phyloP scores from a whole-genome alignment of 169 alveolate species.

The Perkinsus olseni region DNA sequence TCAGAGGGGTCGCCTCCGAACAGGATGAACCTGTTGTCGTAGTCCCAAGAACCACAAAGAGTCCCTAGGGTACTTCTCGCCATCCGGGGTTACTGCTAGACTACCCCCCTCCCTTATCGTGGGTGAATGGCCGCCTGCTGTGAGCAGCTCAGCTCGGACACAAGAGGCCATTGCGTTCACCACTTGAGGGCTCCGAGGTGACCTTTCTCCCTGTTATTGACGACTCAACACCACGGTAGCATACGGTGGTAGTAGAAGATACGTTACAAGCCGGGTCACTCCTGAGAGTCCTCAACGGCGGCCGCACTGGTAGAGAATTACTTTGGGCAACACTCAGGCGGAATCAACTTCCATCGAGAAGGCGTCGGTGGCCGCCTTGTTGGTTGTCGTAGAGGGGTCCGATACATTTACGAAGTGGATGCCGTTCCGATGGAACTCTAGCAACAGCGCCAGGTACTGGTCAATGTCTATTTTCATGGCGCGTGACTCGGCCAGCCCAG shows the following conservation, averaged over 20 bases:
- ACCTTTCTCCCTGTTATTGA: too few species aligned
- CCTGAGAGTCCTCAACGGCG: neutral
- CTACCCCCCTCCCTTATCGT: neutral
- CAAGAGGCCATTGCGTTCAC: neutral
- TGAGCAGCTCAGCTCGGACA: neutral
- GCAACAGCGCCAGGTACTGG: slow-evolving; percentile 67
- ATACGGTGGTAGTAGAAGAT: neutral
- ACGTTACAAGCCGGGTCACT: neutral
- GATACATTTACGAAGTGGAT: slow-evolving; percentile 58
- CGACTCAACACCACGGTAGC: neutral
- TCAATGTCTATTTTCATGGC: slow-evolving; percentile 71
- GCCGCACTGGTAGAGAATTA: too few species aligned
- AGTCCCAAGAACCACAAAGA: neutral
- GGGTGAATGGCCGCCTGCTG: neutral
- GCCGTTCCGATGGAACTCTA: slow-evolving; percentile 74
- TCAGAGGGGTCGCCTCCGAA: neutral
- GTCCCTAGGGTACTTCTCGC: neutral
- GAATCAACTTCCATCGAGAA: neutral
- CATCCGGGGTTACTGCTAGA: neutral
- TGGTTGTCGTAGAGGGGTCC: neutral
- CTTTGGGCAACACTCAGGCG: too few species aligned
- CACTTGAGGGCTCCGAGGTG: neutral
- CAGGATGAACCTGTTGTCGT: neutral
- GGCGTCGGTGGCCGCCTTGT: neutral
- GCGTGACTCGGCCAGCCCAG: slow-evolving; percentile 57